Conservation (phyloP, 2,329 filamentous ascomycete species). For the Epichloe festucae region DNA sequence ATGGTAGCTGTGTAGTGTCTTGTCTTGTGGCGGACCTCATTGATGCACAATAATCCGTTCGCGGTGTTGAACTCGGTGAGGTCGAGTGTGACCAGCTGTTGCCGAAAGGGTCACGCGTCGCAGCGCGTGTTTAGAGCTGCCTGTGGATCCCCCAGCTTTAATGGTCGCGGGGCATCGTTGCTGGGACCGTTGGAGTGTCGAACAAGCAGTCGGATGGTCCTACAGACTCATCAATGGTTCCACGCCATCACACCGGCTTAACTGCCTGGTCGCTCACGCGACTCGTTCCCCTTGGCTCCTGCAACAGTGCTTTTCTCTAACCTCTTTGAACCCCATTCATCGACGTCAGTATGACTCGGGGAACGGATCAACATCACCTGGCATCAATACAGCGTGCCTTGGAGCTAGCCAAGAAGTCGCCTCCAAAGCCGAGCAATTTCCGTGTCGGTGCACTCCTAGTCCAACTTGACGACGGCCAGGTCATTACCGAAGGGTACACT, state of each 20-base stretch:
- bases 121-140: constrained; percentile 4
- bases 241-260: neutral
- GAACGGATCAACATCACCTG: constrained; percentile 27
- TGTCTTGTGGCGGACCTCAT: neutral
- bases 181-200: neutral
- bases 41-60: neutral
- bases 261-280: neutral
- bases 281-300: neutral
- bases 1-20: constrained; percentile 17
- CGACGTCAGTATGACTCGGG: constrained; percentile 10
- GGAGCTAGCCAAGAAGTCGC: constrained; percentile 62
- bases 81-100: neutral
- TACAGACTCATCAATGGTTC: neutral
- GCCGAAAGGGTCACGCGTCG: constrained; percentile 9
- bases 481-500: constrained; percentile 78
- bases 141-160: neutral
- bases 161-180: constrained; percentile 1
- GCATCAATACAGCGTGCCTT: constrained; percentile 58
- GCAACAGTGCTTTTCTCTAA: neutral
- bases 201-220: neutral
- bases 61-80: neutral
- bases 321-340: neutral
- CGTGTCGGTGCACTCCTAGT: constrained; percentile 87
- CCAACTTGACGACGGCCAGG: constrained; percentile 29
- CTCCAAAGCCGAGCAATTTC: constrained; percentile 82